Conservation (phyloP, 1,139 yeast genomes). For the Kurtzmaniella natalensis region DNA sequence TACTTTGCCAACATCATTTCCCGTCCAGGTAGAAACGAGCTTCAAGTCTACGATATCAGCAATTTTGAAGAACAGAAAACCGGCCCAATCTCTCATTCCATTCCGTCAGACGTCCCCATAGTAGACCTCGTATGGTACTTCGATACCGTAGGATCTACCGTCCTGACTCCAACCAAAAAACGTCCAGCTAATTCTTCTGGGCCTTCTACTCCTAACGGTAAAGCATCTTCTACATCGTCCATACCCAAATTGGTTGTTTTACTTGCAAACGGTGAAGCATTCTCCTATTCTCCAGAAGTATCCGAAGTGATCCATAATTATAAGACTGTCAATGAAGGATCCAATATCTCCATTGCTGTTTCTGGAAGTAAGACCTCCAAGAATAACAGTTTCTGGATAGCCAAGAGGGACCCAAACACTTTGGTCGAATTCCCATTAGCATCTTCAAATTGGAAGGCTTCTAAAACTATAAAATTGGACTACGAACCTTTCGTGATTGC, state of each 20-base stretch:
- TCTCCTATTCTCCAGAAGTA: constrained; percentile 38
- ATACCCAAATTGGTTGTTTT: constrained; percentile 26
- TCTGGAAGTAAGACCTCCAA: constrained; percentile 6
- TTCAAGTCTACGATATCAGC: constrained; percentile 22
- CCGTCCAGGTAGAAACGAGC: constrained; percentile 31
- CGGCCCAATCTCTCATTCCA: constrained; percentile 12
- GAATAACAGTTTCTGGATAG: constrained; percentile 19
- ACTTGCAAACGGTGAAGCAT: constrained; percentile 32
- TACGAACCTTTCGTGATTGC: constrained; percentile 9
- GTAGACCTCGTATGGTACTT: constrained; percentile 22
- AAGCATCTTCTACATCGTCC: constrained; percentile 1
- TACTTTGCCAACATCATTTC: constrained; percentile 29
- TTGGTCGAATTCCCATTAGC: constrained; percentile 15
- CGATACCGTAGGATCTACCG: constrained; percentile 6
- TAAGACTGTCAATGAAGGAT: constrained; percentile 25
- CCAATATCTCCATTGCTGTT: constrained; percentile 17
- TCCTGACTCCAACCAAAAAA: constrained; percentile 12
- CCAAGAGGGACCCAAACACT: constrained; percentile 10
- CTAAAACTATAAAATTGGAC: constrained; percentile 14
- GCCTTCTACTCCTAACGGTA: constrained; percentile 1
- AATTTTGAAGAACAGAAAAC: not conserved
- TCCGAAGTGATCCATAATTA: constrained; percentile 26
- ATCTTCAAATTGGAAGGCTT: constrained; percentile 12
- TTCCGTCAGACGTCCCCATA: constrained; percentile 20
- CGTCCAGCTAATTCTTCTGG: constrained; percentile 10